Base-by-base conservation (phyloP, 768 basidiomycete species). In the Mycena leptocephala region DNA sequence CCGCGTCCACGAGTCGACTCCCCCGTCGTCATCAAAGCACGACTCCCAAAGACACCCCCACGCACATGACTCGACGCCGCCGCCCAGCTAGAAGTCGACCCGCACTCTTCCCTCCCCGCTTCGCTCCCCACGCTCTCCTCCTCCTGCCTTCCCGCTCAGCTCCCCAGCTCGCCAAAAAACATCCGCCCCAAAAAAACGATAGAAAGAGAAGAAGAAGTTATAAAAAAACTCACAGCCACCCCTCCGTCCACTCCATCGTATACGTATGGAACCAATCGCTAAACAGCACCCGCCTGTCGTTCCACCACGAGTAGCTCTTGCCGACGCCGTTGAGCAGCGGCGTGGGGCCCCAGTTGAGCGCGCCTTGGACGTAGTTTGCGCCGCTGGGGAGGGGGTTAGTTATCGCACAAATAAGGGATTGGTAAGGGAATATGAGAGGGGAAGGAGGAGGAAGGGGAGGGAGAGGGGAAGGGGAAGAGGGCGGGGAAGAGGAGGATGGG, bases 271-370 rank as follows among this genome's bases (percentile, higher is more conserved):
- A 97, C 1, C 82, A 88, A 65, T 92, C 86, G 59, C 88, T 92
- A 83, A 93, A 96, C 55, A 90, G 90, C 33, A 86, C 85, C 67
- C 95, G 90, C 53, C 92, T 91, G 75, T 94, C 88, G 28, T 90
- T 88, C 92, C 94, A 93, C 91, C 92, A 96, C 51, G 94, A 94
- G 84, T 92, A 96, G 4, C 95, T 94, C 82, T 93, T 92, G 24
- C 86, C 88, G 26, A 89, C 89, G 53, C 92, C 88, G 79, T 95
- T 93, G 51, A 95, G 85, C 59, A 87, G 84, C 10, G 86, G 81
- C 8, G 90, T 84, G 0, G 94, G 94, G 13, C 95, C 95, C 95
- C 95, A 96, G 83, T 96, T 94, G 51, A 95, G 91, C 5, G 92
- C 82, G 55, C 89, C 90, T 78, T 91, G 91, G 39, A 93, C 92